Conservation (phyloP, 2,329 filamentous ascomycete species). For the Paraphaeosphaeria sporulosa region DNA sequence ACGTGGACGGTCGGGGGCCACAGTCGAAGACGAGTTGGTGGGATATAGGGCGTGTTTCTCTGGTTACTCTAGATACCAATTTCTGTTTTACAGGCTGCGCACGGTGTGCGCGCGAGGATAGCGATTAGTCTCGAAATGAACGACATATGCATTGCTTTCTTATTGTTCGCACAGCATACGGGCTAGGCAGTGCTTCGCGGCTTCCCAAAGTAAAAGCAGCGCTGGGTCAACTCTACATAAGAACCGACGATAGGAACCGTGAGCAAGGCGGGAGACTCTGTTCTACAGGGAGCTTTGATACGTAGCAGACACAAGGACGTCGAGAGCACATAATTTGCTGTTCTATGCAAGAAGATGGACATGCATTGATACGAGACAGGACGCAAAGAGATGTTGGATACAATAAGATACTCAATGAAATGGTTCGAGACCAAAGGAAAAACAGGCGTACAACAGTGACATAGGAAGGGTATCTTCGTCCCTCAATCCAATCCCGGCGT, state of each 20-base stretch:
- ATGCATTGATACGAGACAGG: too few relatives aligned
- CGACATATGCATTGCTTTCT: too few relatives aligned
- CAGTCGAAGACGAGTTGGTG: neutral
- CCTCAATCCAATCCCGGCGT: neutral
- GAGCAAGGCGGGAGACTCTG: too few relatives aligned
- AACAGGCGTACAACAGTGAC: conserved; percentile 3
- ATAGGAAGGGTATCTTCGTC: conserved; percentile 18
- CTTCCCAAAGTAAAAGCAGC: too few relatives aligned
- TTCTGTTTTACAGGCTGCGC: conserved; percentile 1
- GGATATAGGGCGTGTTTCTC: conserved; percentile 1
- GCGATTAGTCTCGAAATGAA: too few relatives aligned
- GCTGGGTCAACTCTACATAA: too few relatives aligned
- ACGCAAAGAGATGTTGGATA: too few relatives aligned
- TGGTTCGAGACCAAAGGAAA: neutral
- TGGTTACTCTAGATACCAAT: conserved; percentile 12
- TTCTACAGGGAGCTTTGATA: too few relatives aligned
- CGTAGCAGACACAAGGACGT: neutral
- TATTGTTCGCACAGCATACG: too few relatives aligned
- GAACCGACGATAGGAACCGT: too few relatives aligned
- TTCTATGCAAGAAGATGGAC: neutral
- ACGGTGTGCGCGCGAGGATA: neutral
- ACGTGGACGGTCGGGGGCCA: neutral
- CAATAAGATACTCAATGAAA: too few relatives aligned
- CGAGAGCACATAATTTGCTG: neutral
- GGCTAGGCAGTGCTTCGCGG: too few relatives aligned